These are phyloP conservation scores for Penicillium robsamsonii DNA, from an alignment of 495 filamentous ascomycete species.

Conservation along the genomic window DNA sequence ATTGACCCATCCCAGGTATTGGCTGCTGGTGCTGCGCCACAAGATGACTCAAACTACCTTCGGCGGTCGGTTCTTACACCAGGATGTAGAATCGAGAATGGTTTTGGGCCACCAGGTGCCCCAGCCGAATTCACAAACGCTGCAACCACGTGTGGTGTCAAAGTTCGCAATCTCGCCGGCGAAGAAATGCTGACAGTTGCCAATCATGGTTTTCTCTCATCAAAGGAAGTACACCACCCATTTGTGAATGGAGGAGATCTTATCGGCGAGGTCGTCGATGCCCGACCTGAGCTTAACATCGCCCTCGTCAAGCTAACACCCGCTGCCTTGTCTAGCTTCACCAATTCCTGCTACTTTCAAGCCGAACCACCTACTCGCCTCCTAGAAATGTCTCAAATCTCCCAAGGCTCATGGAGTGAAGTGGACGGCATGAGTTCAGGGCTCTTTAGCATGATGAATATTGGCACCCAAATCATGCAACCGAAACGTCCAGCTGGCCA, in stretches of 20 bases:
- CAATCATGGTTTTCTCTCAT: conserved; percentile 25
- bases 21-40: conserved; percentile 6
- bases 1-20: conserved; percentile 14
- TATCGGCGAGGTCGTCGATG: conserved; percentile 23
- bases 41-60: conserved; percentile 32
- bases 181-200: conserved; percentile 17
- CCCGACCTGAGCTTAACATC: conserved; percentile 23
- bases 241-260: conserved; percentile 15
- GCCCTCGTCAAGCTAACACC: conserved; percentile 25
- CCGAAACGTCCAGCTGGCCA: conserved; percentile 21
- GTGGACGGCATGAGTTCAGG: conserved; percentile 22
- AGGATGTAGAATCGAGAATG: conserved; percentile 23
- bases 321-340: conserved; percentile 20
- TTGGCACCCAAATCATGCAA: conserved; percentile 5
- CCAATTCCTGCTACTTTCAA: conserved; percentile 28
- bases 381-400: conserved; percentile 4
- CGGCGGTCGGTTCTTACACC: conserved; percentile 21
- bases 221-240: conserved; percentile 25
- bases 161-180: conserved; percentile 20
- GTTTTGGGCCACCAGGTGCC: conserved; percentile 13
- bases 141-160: conserved; percentile 29
- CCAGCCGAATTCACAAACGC: conserved; percentile 12
- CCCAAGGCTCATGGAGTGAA: conserved; percentile 20
- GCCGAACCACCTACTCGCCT: conserved; percentile 18
- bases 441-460: conserved; percentile 18